Conservation (phyloP, 371 early-diverging fungal genomes). For the Quaeritorhiza haematococci region DNA sequence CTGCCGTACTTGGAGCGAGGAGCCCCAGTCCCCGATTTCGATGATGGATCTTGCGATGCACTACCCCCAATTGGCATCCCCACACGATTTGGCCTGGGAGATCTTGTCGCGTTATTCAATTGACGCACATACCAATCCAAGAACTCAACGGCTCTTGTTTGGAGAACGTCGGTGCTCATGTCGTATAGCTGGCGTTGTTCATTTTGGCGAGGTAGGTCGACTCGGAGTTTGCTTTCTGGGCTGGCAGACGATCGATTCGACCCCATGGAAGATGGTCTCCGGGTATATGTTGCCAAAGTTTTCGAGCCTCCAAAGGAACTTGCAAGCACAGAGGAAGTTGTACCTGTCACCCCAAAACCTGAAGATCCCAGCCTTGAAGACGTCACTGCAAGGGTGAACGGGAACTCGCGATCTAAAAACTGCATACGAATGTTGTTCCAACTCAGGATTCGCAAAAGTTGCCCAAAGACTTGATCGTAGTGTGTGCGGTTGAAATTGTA, state of each 20-base stretch:
- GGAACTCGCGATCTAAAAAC: constrained; percentile 20
- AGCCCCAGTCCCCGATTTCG: no score
- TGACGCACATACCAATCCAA: constrained; percentile 24
- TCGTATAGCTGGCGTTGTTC: constrained; percentile 1
- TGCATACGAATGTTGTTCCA: constrained; percentile 39
- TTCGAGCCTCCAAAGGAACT: not conserved
- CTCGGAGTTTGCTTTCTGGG: no score
- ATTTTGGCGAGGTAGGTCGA: not conserved
- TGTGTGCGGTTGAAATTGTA: constrained; percentile 63
- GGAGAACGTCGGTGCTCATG: constrained; percentile 20
- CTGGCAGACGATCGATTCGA: no score
- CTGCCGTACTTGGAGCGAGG: no score
- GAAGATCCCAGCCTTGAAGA: no score
- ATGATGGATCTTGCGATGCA: no score
- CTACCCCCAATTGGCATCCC: no score
- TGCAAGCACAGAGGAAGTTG: not conserved
- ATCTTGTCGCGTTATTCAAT: no score
- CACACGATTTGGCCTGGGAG: no score
- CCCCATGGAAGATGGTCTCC: no score
- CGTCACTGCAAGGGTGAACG: not conserved
- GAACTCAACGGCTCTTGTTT: constrained; percentile 26
- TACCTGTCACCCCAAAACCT: not conserved
- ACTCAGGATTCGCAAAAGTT: constrained; percentile 23
- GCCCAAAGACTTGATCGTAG: constrained; percentile 50
- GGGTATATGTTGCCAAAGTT: not conserved